Evolutionary conservation across 169 alveolate species (phyloP).

Genomic region (Cryptosporidium muris): DNA sequence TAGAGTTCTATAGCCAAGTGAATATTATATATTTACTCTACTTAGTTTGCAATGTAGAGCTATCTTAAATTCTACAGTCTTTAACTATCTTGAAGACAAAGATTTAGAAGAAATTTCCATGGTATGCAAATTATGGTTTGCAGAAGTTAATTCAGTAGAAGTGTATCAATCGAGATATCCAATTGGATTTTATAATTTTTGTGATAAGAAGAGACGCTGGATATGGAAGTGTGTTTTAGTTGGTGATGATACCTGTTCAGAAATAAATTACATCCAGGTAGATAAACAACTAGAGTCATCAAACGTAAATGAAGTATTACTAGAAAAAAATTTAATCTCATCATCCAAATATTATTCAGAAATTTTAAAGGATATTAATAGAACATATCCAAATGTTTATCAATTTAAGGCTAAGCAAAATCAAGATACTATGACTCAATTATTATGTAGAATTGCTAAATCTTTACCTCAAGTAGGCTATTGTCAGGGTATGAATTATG

Average conservation of each 20-base stretch:
- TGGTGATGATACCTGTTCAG: slow-evolving; percentile 40
- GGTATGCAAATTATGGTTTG: slow-evolving; percentile 66
- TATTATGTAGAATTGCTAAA: slow-evolving; percentile 37
- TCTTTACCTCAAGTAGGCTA: slow-evolving; percentile 59
- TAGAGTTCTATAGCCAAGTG: neutral
- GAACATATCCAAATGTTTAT: slow-evolving; percentile 52
- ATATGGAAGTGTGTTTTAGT: slow-evolving; percentile 51
- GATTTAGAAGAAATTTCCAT: slow-evolving; percentile 39
- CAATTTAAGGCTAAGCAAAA: slow-evolving; percentile 26
- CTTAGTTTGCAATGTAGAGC: slow-evolving; percentile 19
- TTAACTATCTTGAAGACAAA: slow-evolving; percentile 25
- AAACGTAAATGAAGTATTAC: neutral
- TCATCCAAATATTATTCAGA: slow-evolving; percentile 10
- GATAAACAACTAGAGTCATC: slow-evolving; percentile 2
- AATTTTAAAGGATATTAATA: slow-evolving; percentile 27
- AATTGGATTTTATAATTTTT: slow-evolving; percentile 13
- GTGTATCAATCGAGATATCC: slow-evolving; percentile 40
- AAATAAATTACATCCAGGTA: neutral
- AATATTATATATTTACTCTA: neutral
- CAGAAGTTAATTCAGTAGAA: slow-evolving; percentile 42
- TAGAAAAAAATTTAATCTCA: no score
- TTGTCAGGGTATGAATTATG: slow-evolving; percentile 68
- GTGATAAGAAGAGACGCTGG: slow-evolving; percentile 15
- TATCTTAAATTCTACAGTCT: slow-evolving; percentile 15
- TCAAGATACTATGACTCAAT: slow-evolving; percentile 23